Evolutionary conservation across 345 rosid genomes (phyloP).

Genomic region (Citropsis articulata): DNA sequence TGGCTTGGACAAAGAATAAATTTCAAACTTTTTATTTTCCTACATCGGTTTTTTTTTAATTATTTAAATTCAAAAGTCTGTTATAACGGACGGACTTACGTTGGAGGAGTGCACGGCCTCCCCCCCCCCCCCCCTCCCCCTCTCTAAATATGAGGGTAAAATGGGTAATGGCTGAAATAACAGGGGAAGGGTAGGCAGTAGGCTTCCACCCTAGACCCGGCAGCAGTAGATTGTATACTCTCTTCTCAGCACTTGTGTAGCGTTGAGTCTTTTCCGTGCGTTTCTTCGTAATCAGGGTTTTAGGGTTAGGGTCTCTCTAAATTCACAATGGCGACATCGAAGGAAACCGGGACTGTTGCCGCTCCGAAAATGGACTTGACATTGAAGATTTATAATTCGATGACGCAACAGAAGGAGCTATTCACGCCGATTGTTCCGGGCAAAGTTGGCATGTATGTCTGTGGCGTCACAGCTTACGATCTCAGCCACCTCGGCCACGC

Average conservation of each 20-base stretch:
- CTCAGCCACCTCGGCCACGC: constrained; percentile 92
- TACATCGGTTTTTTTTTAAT: too few relatives aligned
- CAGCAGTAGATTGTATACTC: not conserved
- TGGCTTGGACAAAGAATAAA: too few relatives aligned
- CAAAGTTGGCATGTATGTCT: constrained; percentile 75
- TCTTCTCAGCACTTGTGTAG: not conserved
- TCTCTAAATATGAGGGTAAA: too few relatives aligned
- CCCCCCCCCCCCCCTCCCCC: fast-evolving
- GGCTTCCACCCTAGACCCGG: not conserved
- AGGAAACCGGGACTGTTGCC: not conserved
- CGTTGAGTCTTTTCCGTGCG: not conserved
- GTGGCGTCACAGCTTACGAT: constrained; percentile 88
- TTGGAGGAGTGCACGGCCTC: too few relatives aligned
- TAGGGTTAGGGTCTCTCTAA: constrained; percentile 2
- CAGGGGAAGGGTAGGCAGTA: not conserved
- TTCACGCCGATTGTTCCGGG: constrained; percentile 51
- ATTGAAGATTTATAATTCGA: constrained; percentile 52
- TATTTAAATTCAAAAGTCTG: too few relatives aligned
- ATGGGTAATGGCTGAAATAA: too few relatives aligned
- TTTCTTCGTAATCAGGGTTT: not conserved
- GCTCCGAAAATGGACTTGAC: constrained; percentile 17
- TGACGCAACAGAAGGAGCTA: constrained; percentile 64
- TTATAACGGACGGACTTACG: too few relatives aligned
- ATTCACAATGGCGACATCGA: not conserved
- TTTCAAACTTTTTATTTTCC: too few relatives aligned